phyloP scores from a whole-genome alignment of 495 filamentous ascomycete species.

The Aspergillus avenaceus region DNA sequence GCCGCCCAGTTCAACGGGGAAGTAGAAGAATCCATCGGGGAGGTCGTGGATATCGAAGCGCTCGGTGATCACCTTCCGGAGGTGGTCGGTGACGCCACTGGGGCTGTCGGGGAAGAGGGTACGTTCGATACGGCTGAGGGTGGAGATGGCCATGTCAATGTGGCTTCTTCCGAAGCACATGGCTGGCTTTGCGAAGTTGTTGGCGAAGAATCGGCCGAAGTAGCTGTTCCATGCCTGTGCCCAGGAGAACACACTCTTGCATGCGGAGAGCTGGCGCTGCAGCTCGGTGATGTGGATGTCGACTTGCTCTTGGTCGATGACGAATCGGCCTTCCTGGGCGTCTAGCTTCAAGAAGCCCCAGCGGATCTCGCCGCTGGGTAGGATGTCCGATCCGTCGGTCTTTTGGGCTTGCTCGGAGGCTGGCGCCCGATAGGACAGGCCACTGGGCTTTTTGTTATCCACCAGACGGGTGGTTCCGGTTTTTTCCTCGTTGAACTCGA shows the following conservation, averaged over 20 bases:
- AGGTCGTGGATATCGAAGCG: constrained; percentile 53
- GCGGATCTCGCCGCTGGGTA: constrained; percentile 55
- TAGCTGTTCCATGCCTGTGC: constrained; percentile 65
- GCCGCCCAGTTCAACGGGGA: constrained; percentile 56
- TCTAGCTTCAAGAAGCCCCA: constrained; percentile 65
- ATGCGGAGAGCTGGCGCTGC: constrained; percentile 52
- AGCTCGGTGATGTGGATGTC: constrained; percentile 60
- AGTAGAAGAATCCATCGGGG: constrained; percentile 66
- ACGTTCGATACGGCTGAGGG: constrained; percentile 56
- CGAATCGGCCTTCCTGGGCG: constrained; percentile 48
- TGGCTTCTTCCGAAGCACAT: constrained; percentile 61
- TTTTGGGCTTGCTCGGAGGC: background rate
- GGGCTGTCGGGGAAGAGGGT: constrained; percentile 40
- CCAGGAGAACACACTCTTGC: constrained; percentile 57
- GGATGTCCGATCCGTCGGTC: constrained; percentile 2
- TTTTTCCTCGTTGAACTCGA: constrained; percentile 55
- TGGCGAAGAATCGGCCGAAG: constrained; percentile 59
- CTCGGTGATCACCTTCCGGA: constrained; percentile 49
- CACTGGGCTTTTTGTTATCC: background rate
- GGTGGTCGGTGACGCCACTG: constrained; percentile 53
- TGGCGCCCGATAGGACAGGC: background rate
- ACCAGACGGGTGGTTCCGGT: constrained; percentile 51
- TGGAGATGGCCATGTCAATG: constrained; percentile 58
- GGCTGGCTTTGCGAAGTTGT: constrained; percentile 62
- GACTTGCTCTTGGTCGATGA: constrained; percentile 60